Conservation (phyloP, 805 yeast species). For the Candida broadrunensis region DNA sequence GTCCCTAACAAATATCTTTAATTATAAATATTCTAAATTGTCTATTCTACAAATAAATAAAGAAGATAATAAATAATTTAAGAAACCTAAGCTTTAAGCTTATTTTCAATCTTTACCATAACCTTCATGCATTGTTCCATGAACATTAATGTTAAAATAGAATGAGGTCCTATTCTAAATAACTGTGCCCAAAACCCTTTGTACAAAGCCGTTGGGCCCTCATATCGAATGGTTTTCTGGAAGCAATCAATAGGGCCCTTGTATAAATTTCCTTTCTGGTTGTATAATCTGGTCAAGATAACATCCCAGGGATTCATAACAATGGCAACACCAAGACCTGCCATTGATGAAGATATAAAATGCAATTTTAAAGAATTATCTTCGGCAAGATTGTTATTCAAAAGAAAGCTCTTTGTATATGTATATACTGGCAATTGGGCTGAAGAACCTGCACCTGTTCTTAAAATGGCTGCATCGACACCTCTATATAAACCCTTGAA, state of each 20-base stretch:
- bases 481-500: constrained; percentile 80
- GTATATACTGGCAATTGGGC: constrained; percentile 92
- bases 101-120: constrained; percentile 27
- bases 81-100: not conserved
- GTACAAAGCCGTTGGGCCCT: constrained; percentile 85
- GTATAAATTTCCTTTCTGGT: constrained; percentile 87
- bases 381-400: constrained; percentile 47
- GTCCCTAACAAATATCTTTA: too few species aligned
- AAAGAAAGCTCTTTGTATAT: constrained; percentile 63
- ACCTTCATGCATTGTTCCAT: constrained; percentile 92
- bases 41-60: too few species aligned
- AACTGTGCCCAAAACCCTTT: constrained; percentile 95
- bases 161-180: constrained; percentile 92
- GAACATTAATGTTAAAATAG: constrained; percentile 82
- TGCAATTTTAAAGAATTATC: constrained; percentile 69
- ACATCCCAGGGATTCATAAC: constrained; percentile 99
- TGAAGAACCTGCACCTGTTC: constrained; percentile 95
- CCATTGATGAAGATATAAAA: constrained; percentile 65
- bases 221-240: constrained; percentile 72
- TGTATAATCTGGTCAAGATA: constrained; percentile 88
- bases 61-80: not conserved
- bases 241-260: constrained; percentile 88
- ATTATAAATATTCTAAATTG: too few species aligned
- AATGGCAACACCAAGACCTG: constrained; percentile 90
- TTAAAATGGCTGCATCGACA: constrained; percentile 87